phyloP scores from a whole-genome alignment of 768 basidiomycete species.

The Amanita muscaria region DNA sequence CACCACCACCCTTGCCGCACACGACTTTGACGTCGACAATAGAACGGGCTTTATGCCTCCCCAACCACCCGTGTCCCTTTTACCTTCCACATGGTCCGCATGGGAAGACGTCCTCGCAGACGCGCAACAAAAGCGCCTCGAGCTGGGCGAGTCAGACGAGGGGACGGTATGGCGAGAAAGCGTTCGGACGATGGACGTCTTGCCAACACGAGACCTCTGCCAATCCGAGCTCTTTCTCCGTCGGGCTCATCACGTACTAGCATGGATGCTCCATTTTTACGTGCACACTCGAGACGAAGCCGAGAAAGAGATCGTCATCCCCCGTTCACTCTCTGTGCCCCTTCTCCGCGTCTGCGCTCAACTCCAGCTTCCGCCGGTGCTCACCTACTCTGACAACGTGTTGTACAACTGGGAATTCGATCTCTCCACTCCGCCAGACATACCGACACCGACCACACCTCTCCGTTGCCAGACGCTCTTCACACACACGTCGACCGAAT shows the following conservation, averaged over 20 bases:
- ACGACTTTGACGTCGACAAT: constrained; percentile 88
- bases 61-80: constrained; percentile 51
- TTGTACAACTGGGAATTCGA: constrained; percentile 75
- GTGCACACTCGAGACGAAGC: constrained; percentile 41
- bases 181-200: constrained; percentile 40
- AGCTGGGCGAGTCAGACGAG: constrained; percentile 52
- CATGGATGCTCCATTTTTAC: constrained; percentile 72
- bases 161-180: constrained; percentile 38
- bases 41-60: constrained; percentile 91
- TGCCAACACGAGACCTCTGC: constrained; percentile 37
- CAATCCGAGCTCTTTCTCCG: constrained; percentile 50
- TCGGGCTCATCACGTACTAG: constrained; percentile 64
- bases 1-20: constrained; percentile 26
- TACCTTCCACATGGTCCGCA: constrained; percentile 42
- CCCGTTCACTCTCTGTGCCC: constrained; percentile 63
- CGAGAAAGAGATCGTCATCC: constrained; percentile 48
- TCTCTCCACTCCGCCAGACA: constrained; percentile 22
- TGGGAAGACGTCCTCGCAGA: constrained; percentile 55
- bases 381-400: constrained; percentile 89
- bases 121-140: constrained; percentile 23
- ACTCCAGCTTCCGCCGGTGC: constrained; percentile 76
- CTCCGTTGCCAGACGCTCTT: constrained; percentile 62
- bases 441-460: constrained; percentile 29
- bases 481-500: constrained; percentile 72
- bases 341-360: constrained; percentile 59